Evolutionary conservation across 306 rosid species (phyloP).

Genomic region (Heteromeles arbutifolia): DNA sequence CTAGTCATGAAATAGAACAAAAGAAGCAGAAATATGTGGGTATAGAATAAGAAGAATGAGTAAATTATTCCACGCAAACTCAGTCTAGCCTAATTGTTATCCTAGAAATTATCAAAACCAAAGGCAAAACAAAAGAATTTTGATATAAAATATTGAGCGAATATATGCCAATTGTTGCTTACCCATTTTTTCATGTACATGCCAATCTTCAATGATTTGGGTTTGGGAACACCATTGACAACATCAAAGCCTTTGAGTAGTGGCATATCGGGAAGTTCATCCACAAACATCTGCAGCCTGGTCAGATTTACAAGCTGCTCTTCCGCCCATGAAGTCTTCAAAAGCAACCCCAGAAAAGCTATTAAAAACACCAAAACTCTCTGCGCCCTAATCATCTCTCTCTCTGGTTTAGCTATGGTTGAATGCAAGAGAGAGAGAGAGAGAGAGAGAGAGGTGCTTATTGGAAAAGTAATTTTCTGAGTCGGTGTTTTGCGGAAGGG

Average conservation of each 20-base stretch:
- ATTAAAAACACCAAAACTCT: not conserved
- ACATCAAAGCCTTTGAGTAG: constrained; percentile 33
- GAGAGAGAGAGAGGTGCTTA: not conserved
- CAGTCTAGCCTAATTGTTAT: not conserved
- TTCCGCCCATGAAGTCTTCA: constrained; percentile 18
- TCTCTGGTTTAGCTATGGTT: too few relatives aligned
- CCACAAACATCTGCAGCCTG: constrained; percentile 59
- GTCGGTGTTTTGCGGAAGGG: not conserved
- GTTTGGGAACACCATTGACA: constrained; percentile 34
- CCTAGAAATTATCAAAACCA: not conserved
- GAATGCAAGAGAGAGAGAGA: not conserved
- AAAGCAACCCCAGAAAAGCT: not conserved
- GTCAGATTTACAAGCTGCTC: constrained; percentile 26
- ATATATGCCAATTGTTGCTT: not conserved
- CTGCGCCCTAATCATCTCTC: not conserved
- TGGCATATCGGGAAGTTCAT: constrained; percentile 61
- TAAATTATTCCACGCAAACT: not conserved
- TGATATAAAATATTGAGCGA: too few relatives aligned
- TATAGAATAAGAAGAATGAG: too few relatives aligned
- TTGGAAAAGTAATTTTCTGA: not conserved
- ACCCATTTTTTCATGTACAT: constrained; percentile 84
- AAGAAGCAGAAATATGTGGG: not conserved
- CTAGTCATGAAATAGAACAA: not conserved
- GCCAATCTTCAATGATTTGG: constrained; percentile 54
- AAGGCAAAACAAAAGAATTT: not conserved